Evolutionary conservation across 306 rosid species (phyloP).

Genomic region (Abrus precatorius): DNA sequence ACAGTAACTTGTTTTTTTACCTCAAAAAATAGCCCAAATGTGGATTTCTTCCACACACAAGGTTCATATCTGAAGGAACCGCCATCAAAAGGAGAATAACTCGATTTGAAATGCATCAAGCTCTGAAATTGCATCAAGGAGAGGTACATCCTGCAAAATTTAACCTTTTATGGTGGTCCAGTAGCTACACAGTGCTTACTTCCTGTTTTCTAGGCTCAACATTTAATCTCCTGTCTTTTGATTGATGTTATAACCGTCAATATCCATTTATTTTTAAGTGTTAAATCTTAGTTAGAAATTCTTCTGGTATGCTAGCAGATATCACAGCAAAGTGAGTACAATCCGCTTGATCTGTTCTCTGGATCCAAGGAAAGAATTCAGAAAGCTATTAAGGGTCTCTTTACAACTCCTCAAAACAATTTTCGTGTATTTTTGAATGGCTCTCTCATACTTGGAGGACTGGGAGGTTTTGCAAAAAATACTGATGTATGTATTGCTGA

Average conservation of each 20-base stretch:
- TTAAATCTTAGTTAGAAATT: constrained; percentile 34
- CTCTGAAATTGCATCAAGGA: constrained; percentile 81
- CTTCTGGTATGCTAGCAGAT: constrained; percentile 62
- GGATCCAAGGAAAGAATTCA: constrained; percentile 77
- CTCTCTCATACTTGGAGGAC: constrained; percentile 80
- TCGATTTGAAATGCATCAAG: constrained; percentile 94
- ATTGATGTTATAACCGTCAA: constrained; percentile 1
- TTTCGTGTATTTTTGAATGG: constrained; percentile 90
- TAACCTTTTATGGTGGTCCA: constrained; percentile 3
- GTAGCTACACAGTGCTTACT: constrained; percentile 7
- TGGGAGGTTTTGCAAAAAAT: constrained; percentile 74
- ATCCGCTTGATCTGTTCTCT: constrained; percentile 92
- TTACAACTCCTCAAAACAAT: constrained; percentile 89
- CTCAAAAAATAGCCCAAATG: constrained; percentile 80
- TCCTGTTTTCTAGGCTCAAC: constrained; percentile 8
- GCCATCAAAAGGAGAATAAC: constrained; percentile 68
- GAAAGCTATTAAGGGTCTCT: constrained; percentile 79
- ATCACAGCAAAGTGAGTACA: constrained; percentile 73
- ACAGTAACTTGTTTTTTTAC: constrained; percentile 28
- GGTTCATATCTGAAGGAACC: constrained; percentile 75
- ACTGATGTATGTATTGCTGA: constrained; percentile 61
- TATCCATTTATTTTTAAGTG: not conserved
- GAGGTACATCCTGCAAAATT: constrained; percentile 59
- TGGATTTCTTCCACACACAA: constrained; percentile 86
- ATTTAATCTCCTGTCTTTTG: constrained; percentile 17